Base-by-base conservation (phyloP, 78 protist species). In the Capsaspora owczarzaki region DNA sequence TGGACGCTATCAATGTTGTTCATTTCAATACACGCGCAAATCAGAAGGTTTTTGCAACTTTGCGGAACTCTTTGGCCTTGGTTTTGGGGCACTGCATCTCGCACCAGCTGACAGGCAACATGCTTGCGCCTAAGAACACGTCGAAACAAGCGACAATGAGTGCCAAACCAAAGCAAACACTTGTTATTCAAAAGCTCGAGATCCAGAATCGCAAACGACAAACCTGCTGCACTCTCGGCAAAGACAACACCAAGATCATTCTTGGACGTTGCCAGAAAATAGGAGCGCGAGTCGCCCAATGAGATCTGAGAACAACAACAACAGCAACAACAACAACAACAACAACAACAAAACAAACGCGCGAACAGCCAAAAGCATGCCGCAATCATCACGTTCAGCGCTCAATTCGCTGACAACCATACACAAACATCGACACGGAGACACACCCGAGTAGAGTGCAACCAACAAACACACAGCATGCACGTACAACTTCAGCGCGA, bases 211-310 rank as follows among this genome's bases (percentile, higher is more conserved):
- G 27, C 43, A 14, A 68, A 5, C 23, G 31, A 2, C 38, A 5
- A 12, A 38, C 92, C 93, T 4, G 85, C 85, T 27, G 74, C 78
- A 69, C 87, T 79, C 31, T 66, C 72, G 31, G 94, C 94, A 80
- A 86, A 88, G 12, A 92, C 84, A 33, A 92, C 96, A 56, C 96
- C 96, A 14, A 89, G 83, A 46, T 88, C 93, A 74, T 92, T 89
- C 51, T 69, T 41, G 31, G 96, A 94, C 22, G 94, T 91, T 23
- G 93, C 78, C 37, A 92, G 63, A 74, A 74, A 89, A 61, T 87
- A 92, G 29, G 91, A 88, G 49, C 93, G 83, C 29, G 90, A 27
- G 49, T 91, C 94, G 61, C 94, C 94, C 31, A 88, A 86, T n/a
- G 93, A 92, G 27, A 90, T 78, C 89, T 85, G 56, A 5, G 5